Evolutionary conservation across 495 filamentous ascomycete genomes (phyloP).

Genomic region (Aspergillus asperescens): DNA sequence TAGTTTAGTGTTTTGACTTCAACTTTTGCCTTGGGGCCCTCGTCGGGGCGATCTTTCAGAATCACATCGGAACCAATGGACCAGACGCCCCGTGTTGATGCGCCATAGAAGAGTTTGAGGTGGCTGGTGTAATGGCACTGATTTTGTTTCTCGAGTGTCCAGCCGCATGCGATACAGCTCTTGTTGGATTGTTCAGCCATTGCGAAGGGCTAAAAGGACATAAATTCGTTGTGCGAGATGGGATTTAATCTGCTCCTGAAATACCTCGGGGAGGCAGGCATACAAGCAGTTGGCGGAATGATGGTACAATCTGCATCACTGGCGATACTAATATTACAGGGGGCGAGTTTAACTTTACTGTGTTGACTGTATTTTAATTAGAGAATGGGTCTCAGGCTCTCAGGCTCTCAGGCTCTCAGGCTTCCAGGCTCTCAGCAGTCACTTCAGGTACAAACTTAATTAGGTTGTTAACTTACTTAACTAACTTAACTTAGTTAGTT

Average conservation of each 20-base stretch:
- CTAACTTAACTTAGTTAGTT: too few species aligned
- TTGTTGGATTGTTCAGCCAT: background rate
- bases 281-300: background rate
- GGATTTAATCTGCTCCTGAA: background rate
- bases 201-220: background rate
- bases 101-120: conserved; percentile 29
- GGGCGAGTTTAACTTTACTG: too few species aligned
- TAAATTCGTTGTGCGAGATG: conserved; percentile 5
- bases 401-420: too few species aligned
- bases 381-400: too few species aligned
- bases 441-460: too few species aligned
- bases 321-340: too few species aligned
- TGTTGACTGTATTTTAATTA: too few species aligned
- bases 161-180: conserved; percentile 15
- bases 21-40: conserved; percentile 25
- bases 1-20: conserved; percentile 24
- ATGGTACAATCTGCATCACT: too few species aligned
- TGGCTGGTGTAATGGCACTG: conserved; percentile 20
- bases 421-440: too few species aligned
- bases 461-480: too few species aligned
- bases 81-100: conserved; percentile 24
- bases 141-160: conserved; percentile 11
- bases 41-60: conserved; percentile 29
- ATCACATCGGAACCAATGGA: conserved; percentile 31
- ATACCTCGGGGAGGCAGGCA: background rate